Evolutionary conservation across 306 rosid species (phyloP), one percentile per base, ranked within the genome.

Genomic region (Prosopis cineraria): DNA sequence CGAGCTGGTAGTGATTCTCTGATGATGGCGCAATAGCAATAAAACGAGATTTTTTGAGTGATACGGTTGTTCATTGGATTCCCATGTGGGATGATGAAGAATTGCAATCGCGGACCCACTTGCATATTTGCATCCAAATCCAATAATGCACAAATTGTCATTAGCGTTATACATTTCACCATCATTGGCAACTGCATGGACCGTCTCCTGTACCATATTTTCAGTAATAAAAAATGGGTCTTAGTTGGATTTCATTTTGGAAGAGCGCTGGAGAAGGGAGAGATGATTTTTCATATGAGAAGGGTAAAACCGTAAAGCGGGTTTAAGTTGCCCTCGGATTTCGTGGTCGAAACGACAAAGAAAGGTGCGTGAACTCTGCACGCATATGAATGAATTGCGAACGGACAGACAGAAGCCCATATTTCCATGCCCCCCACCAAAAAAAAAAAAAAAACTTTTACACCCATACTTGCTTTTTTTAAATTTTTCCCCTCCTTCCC

Each of bases 1-100:
- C 93, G 85, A 83, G 93, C 48, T 88, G 88, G 58, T 40, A 73
- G 48, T 16, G 93, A 85, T 85, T 86, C 88, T 55, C 81, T 22
- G 30, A 24, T 55, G 16, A 66, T 29, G 74, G 73, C 77, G 75
- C 64, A 65, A 58, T 39, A 70, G 27, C 14, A 44, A 24, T 4
- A 34, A 48, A 34, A 39, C 22, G 71, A 37, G 52, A 24, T 67
- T 67, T 39, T 2, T n/a, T n/a, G 71, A 3, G 17, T 1, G 70
- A 64, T 37, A 4, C 4, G 33, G 2, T 0, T 25, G 24, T 58
- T 76, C 89, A 76, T 87, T 2, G 93, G 93, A 91, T 87, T 82
- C 93, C 85, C 44, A 68, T n/a, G 7, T 20, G 71, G 30, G 31
- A 25, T 36, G 66, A 77, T 73, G 48, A 68, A 70, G 7, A 75